Evolutionary conservation across 2,329 filamentous ascomycete genomes (phyloP).

Genomic region (Juglanconis oblonga): DNA sequence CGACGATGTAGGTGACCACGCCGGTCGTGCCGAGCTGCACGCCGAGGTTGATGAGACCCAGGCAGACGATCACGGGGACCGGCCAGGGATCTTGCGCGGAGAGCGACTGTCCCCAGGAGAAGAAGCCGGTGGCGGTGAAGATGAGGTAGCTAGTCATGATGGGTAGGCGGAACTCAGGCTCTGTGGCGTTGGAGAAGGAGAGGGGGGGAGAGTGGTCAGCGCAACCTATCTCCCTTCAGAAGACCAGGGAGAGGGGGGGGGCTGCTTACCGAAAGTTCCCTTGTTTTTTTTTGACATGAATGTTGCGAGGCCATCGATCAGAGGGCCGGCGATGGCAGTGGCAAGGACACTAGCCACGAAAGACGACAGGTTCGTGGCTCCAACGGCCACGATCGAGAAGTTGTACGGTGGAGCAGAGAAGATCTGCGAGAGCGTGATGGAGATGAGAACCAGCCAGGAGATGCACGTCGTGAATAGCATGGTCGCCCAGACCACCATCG

Average conservation of each 20-base stretch:
- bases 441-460: constrained; percentile 28
- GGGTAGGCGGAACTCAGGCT: constrained; percentile 37
- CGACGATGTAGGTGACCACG: constrained; percentile 35
- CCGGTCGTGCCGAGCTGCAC: constrained; percentile 36
- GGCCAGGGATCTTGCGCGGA: constrained; percentile 25
- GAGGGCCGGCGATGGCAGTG: constrained; percentile 29
- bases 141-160: constrained; percentile 32
- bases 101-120: constrained; percentile 28
- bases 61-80: constrained; percentile 31
- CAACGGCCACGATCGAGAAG: constrained; percentile 33
- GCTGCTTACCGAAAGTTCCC: constrained; percentile 29
- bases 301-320: constrained; percentile 32
- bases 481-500: constrained; percentile 36
- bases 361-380: constrained; percentile 30
- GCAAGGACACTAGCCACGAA: constrained; percentile 32
- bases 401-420: constrained; percentile 35
- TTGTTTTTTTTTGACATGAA: constrained; percentile 32
- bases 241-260: neutral
- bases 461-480: constrained; percentile 37
- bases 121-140: constrained; percentile 36
- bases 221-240: too few species aligned
- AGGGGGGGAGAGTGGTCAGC: too few species aligned
- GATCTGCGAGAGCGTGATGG: constrained; percentile 32
- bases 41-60: constrained; percentile 30
- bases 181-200: constrained; percentile 3